These are phyloP conservation scores for Porcisia deanei DNA, from an alignment of 208 protist genomes.

Conservation along the genomic window DNA sequence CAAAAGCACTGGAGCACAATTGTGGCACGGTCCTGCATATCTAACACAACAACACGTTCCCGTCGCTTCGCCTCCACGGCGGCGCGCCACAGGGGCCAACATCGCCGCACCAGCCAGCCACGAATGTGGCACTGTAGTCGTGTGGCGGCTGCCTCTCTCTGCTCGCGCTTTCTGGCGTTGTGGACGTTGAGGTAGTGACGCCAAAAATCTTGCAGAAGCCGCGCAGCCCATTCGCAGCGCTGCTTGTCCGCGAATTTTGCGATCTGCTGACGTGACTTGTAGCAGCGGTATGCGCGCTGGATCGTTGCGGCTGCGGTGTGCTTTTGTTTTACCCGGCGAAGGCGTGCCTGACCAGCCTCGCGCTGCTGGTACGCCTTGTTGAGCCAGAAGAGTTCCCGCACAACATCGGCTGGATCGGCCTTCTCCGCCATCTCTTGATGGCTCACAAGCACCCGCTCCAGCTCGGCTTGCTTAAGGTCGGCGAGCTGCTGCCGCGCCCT, in stretches of 20 bases:
- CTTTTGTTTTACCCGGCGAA: constrained; percentile 21
- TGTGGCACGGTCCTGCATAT: constrained; percentile 61
- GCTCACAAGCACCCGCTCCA: constrained; percentile 42
- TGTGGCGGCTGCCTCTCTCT: constrained; percentile 44
- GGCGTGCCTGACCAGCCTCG: constrained; percentile 39
- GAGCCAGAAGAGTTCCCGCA: constrained; percentile 87
- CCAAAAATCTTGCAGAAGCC: constrained; percentile 70
- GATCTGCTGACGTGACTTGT: constrained; percentile 34
- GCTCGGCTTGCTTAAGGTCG: constrained; percentile 31
- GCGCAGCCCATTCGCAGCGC: constrained; percentile 27
- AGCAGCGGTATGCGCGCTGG: constrained; percentile 52
- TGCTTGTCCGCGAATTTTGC: constrained; percentile 12
- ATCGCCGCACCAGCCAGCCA: constrained; percentile 64
- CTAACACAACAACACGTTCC: constrained; percentile 42
- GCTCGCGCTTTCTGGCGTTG: constrained; percentile 32
- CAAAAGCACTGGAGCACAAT: constrained; percentile 80
- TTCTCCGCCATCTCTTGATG: constrained; percentile 52
- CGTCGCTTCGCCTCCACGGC: constrained; percentile 33
- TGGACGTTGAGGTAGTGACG: constrained; percentile 32
- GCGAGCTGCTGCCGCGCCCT: constrained; percentile 37
- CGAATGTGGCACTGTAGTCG: constrained; percentile 71
- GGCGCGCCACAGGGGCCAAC: constrained; percentile 45
- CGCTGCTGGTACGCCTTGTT: constrained; percentile 46
- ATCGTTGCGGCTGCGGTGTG: constrained; percentile 49
- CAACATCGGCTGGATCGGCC: constrained; percentile 66